Base-by-base conservation (phyloP, 106 monocot species). In the Chionographis japonica region DNA sequence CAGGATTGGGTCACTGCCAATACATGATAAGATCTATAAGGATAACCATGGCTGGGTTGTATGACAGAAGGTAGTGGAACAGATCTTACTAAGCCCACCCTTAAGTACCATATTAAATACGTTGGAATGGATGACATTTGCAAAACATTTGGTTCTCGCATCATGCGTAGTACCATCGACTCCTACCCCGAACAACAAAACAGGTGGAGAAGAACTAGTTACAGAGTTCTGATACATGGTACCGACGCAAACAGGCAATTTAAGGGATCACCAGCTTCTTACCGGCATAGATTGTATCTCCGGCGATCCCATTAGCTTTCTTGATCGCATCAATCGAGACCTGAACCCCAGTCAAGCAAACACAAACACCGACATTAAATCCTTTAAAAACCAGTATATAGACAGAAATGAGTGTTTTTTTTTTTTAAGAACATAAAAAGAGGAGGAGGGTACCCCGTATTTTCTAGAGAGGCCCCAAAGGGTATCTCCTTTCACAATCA, bases 281-380 rank as follows among this genome's bases (percentile, higher is more conserved):
- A 57, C 79, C 79, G 13, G 68, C 74, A n/a, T 79, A 79, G 39
- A 79, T 79, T 12, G 61, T 79, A 56, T 79, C 68, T 6, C 79
- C 79, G 1, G 27, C 50, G 20, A 79, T 60, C 68, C 74, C 74
- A 58, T 79, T 79, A 7, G 74, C 79, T 63, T 63, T 62, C 68
- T 69, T 79, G 53, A 79, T 68, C 10, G 73, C 54, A 37, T 60
- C 50, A 37, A 79, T 61, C 35, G 79, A 63, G 1, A 79, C 72
- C 78, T 78, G 14, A 46, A 77, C 15, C 16, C 5, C 40, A 35
- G 37, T 41, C 50, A 17, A 43, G 6, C 6, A 14, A 3, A 14
- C 16, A 15, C 7, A 13, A 41, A 55, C 9, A 52, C 15, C 6
- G 36, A 20, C 9, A 15, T 41, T 40, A n/a, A 0, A 41, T 12